Conservation (phyloP, 2,329 filamentous ascomycete species). For the Fusarium sp. region DNA sequence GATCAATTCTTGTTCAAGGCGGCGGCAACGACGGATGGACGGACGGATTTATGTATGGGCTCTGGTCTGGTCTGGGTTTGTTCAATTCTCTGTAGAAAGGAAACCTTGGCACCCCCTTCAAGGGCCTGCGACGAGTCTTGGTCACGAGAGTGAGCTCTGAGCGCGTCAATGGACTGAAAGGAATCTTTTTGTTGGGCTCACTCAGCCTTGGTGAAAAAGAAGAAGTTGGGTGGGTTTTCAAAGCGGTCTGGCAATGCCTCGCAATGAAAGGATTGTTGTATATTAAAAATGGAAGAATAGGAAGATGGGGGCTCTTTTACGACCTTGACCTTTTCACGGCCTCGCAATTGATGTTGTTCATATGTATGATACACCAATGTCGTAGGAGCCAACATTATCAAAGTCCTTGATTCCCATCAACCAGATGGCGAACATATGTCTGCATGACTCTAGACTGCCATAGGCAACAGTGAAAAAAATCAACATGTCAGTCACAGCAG, state of each 20-base stretch:
- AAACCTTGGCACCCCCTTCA: conserved; percentile 11
- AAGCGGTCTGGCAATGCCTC: conserved; percentile 6
- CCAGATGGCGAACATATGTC: background rate
- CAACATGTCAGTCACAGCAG: background rate
- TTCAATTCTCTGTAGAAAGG: conserved; percentile 34
- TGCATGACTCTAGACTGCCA: background rate
- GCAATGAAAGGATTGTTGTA: conserved; percentile 30
- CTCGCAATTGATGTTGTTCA: conserved; percentile 37
- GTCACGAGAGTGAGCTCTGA: background rate
- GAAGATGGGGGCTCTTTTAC: conserved; percentile 14
- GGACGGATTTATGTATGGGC: conserved; percentile 6
- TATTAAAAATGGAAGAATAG: conserved; percentile 35
- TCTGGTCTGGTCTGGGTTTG: conserved; percentile 14
- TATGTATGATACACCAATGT: background rate
- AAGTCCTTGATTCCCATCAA: background rate
- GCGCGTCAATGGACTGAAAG: background rate
- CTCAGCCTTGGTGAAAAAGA: conserved; percentile 1
- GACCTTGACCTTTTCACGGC: conserved; percentile 32
- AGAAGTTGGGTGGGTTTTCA: conserved; percentile 14
- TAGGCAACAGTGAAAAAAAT: background rate
- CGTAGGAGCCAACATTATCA: background rate
- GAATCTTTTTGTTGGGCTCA: background rate
- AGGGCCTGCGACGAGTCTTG: conserved; percentile 10
- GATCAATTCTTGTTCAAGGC: conserved; percentile 33
- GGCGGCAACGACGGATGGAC: background rate